These are phyloP conservation scores for Jackrogersella multiformis DNA, from an alignment of 495 filamentous ascomycete species.

Conservation along the genomic window DNA sequence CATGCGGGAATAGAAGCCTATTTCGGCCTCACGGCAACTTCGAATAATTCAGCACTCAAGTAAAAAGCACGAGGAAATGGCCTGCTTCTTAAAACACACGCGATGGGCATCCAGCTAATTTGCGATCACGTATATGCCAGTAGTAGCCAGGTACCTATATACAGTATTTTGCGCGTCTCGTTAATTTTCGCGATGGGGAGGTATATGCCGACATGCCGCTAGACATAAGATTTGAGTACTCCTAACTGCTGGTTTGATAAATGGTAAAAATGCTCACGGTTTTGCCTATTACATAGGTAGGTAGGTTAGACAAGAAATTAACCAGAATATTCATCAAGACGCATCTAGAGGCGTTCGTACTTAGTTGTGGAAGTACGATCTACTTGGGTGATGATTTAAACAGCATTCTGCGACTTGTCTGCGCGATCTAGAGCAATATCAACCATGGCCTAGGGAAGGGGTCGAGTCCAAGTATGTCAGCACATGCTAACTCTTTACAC, in stretches of 20 bases:
- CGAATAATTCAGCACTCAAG: background rate
- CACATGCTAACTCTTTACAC: background rate
- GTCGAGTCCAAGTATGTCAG: slow-evolving; percentile 6
- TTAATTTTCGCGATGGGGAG: background rate
- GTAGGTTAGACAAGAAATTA: no score
- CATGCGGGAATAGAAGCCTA: slow-evolving; percentile 15
- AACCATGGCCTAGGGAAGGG: slow-evolving; percentile 29
- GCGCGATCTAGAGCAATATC: slow-evolving; percentile 38
- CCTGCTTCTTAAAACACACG: background rate
- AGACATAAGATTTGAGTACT: background rate
- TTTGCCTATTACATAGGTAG: background rate
- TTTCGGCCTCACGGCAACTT: slow-evolving; percentile 29
- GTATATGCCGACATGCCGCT: background rate
- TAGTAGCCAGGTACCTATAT: no score
- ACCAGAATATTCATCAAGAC: no score
- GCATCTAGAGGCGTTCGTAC: no score
- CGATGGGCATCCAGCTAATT: background rate
- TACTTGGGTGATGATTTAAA: background rate
- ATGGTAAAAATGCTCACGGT: background rate
- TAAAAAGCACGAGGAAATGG: background rate
- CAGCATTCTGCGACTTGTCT: slow-evolving; percentile 14
- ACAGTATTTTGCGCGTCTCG: no score
- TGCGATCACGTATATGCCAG: no score
- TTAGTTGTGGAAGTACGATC: background rate
- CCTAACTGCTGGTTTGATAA: background rate